A percentile compares a stretch with the other conserved stretches of the same genome.
These are phyloP conservation scores for Heterobasidion parviporum DNA, from an alignment of 1,284 basidiomycete genomes.

Conservation along the genomic window DNA sequence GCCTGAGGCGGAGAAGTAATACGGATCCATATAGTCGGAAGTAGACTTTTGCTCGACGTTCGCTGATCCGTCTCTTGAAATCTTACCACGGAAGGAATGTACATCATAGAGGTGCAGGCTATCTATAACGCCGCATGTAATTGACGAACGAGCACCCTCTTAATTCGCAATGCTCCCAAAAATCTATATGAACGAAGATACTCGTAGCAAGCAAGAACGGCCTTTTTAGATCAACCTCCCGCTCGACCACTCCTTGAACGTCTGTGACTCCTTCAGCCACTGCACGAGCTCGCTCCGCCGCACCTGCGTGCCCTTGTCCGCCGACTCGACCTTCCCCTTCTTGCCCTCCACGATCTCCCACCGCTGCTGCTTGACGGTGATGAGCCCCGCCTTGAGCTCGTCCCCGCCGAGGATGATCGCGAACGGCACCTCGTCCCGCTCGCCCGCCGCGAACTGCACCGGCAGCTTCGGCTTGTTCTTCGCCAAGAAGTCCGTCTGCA, in stretches of 20 bases:
- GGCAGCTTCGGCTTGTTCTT: conserved; percentile 88
- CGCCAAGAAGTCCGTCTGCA: conserved; percentile 86
- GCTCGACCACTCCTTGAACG: conserved; percentile 38
- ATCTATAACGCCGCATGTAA: no score
- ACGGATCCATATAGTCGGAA: neutral
- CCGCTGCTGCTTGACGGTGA: conserved; percentile 89
- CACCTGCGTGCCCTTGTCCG: conserved; percentile 62
- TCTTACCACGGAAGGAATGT: neutral
- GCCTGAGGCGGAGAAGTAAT: neutral
- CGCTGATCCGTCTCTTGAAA: no score
- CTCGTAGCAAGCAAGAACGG: neutral
- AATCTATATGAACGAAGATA: no score
- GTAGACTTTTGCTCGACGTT: no score
- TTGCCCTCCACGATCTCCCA: conserved; percentile 72
- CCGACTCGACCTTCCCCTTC: conserved; percentile 62
- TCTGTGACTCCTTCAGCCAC: conserved; percentile 54
- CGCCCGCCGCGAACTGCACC: conserved; percentile 87
- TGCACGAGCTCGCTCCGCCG: conserved; percentile 59
- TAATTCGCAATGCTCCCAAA: no score
- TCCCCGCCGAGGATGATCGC: conserved; percentile 86
- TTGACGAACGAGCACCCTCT: no score
- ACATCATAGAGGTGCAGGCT: neutral
- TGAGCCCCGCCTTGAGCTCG: conserved; percentile 78
- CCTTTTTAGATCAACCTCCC: conserved; percentile 24
- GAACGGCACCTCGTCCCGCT: conserved; percentile 87